Base-by-base conservation (phyloP, 352 stramenopile species). In the Phytophthora multivora region DNA sequence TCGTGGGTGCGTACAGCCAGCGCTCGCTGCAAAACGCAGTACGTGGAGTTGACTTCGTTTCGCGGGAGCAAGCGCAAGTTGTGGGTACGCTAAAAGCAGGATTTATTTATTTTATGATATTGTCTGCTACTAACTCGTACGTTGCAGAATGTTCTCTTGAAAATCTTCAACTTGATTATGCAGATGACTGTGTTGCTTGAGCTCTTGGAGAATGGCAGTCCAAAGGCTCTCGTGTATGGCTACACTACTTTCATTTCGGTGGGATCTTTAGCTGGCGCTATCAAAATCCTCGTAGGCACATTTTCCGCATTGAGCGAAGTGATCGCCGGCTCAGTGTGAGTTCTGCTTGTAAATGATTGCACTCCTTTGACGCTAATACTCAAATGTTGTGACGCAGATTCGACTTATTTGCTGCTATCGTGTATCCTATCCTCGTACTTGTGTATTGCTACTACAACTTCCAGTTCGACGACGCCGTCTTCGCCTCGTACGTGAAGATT, bases 401-500 rank as follows among this genome's bases (percentile, higher is more conserved):
- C 36, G 71, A 79, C 15, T 36, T 76, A 25, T 43, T 72, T 33
- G 60, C 70, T 30, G 63, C 71, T 0, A 39, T 79, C 0, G 42
- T 65, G 0, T 76, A 61, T 31, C 67, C 71, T 1, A 43, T 77
- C 9, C 1, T 56, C 2, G 57, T 67, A 12, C 45, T 79, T 1
- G 16, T 56, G n/a, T 74, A 72, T 42, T 63, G 53, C 47, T 65
- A 69, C 33, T 47, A 52, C 21, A 58, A 55, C n/a, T 72, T 79
- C 21, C 54, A 64, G n/a, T 71, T 79, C n/a, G 71, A 79, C 28
- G 33, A 30, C 5, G 21, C 4, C 2, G 47, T 67, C 1, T 66
- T 70, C 8, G 35, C 28, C 10, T 52, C 73, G 7, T 71, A 69
- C 39, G 10, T 61, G 8, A 36, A 46, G n/a, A 47, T 67, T 6